Evolutionary conservation across 768 basidiomycete species (phyloP).

Genomic region (Suillus lakei): DNA sequence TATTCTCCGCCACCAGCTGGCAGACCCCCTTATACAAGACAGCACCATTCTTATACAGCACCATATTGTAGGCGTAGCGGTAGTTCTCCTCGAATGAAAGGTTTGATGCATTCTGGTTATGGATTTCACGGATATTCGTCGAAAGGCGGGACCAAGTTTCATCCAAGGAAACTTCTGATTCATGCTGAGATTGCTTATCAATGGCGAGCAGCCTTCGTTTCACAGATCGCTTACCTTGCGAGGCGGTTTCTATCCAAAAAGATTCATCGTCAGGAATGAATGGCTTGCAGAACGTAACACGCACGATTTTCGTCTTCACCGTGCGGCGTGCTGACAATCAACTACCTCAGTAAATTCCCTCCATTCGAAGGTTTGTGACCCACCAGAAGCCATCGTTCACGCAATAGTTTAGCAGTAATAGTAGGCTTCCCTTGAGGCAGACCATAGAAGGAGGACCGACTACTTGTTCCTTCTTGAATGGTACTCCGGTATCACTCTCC

Average conservation of each 20-base stretch:
- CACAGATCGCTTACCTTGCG: constrained; percentile 44
- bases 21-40: constrained; percentile 87
- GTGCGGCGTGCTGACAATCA: constrained; percentile 30
- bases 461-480: neutral
- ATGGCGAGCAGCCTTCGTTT: neutral
- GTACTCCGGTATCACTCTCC: neutral
- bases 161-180: constrained; percentile 74
- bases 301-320: constrained; percentile 47
- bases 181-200: constrained; percentile 53
- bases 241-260: constrained; percentile 45
- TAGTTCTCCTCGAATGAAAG: constrained; percentile 94
- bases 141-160: constrained; percentile 85
- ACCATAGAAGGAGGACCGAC: constrained; percentile 3
- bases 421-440: constrained; percentile 5
- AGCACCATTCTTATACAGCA: constrained; percentile 83
- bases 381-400: constrained; percentile 35
- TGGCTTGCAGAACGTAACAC: constrained; percentile 31
- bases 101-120: constrained; percentile 88
- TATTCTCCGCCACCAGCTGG: constrained; percentile 78
- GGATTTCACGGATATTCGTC: constrained; percentile 90
- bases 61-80: constrained; percentile 93
- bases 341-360: constrained; percentile 18
- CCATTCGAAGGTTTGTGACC: constrained; percentile 11
- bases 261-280: constrained; percentile 25
- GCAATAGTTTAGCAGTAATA: neutral